Evolutionary conservation across 1,139 yeast genomes (phyloP), one percentile per base, ranked within the genome.

Genomic region (Kluyveromyces marxianus): DNA sequence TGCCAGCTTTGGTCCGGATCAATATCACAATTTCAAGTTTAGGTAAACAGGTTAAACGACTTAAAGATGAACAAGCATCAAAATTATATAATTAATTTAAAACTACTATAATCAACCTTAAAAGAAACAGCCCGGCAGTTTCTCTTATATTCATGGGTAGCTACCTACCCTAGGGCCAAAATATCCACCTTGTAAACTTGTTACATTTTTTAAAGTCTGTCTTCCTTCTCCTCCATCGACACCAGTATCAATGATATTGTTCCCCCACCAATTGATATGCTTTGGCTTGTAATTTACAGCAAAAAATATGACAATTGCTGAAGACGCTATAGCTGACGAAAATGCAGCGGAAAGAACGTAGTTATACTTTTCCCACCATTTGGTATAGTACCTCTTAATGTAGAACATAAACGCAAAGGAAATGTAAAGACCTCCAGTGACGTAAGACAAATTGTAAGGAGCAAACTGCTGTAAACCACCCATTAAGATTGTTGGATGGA

Each of bases 341-440:
- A 80, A 61, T 2, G 78, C 84, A 49, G 78, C 71, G 14, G 81
- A 70, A 34, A 81, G 64, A 7, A 82, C 73, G 58, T 81, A 82
- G 56, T 77, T 79, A 63, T 80, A 82, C 60, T 76, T 78, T 50
- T 76, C 80, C 81, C 83, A 80, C 82, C 84, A 76, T 27, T 70
- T 63, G 25, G 69, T 54, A 55, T 73, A 76, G 50, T 75, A 69
- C 53, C 66, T 70, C 53, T 72, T 76, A 54, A 79, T 64, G 58
- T 69, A 66, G 56, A 70, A 69, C 77, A 78, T 80, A 66, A 81
- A 81, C 30, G 68, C 54, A 48, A 65, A 71, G 8, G 78, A 69
- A 29, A 74, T 58, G 49, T 73, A 70, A 44, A 76, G 59, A 25
- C 81, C 81, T 28, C 76, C 75, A 24, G 78, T 72, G 52, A 66